Percentiles rank a stretch among this genome's conserved stretches.
These are phyloP conservation scores for Monoraphidium neglectum DNA, from an alignment of 139 green algal genomes.

Conservation along the genomic window DNA sequence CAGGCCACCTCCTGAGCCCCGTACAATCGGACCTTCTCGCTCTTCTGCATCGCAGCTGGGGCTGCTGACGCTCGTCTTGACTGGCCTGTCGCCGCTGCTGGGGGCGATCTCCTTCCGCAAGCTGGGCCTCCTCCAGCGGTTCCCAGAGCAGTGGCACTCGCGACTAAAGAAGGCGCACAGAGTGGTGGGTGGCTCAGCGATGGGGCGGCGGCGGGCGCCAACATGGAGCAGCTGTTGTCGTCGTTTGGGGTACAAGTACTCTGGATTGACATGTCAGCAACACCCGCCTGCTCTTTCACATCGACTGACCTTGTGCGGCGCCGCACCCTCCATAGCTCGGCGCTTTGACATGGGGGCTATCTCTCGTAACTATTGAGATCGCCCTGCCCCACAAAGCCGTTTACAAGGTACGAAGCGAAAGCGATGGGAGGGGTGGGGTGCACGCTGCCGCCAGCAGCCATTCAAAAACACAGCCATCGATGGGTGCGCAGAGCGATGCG, in stretches of 20 bases:
- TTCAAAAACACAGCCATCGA: not conserved
- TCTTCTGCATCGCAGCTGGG: slow-evolving; percentile 53
- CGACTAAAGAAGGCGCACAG: slow-evolving; percentile 57
- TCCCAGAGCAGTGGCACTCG: slow-evolving; percentile 51
- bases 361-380: slow-evolving; percentile 61
- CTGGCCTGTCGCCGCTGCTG: slow-evolving; percentile 40
- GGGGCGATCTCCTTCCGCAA: slow-evolving; percentile 56
- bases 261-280: too few species aligned
- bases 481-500: not conserved
- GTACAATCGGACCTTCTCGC: too few species aligned
- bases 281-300: not conserved
- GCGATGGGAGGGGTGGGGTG: not conserved
- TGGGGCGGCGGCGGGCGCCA: not conserved
- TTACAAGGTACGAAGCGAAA: slow-evolving; percentile 22
- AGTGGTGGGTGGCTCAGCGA: slow-evolving; percentile 20
- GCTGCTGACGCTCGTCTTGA: slow-evolving; percentile 48
- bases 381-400: slow-evolving; percentile 54
- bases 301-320: not conserved
- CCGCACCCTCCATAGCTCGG: slow-evolving; percentile 25
- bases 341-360: slow-evolving; percentile 45
- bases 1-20: too few species aligned
- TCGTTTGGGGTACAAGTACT: too few species aligned
- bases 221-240: not conserved
- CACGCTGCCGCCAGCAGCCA: not conserved
- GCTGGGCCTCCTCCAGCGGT: slow-evolving; percentile 48